Evolutionary conservation across 768 basidiomycete species (phyloP).

Genomic region (Tylopilus cervinicoccineus): DNA sequence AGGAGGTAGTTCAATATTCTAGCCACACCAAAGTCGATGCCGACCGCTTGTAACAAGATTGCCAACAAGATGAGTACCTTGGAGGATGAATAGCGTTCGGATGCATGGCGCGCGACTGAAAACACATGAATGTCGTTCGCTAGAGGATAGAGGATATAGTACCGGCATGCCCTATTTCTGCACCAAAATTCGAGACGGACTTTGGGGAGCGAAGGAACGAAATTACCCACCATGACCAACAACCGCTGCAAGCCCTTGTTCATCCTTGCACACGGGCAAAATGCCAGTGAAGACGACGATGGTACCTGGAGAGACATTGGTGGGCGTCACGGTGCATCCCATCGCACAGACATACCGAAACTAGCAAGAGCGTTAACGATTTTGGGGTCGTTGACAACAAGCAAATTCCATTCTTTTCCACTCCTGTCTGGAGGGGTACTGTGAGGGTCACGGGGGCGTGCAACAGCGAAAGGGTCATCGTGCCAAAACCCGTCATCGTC

Average conservation of each 20-base stretch:
- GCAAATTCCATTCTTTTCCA: conserved; percentile 56
- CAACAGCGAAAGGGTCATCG: conserved; percentile 17
- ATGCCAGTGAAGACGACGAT: conserved; percentile 91
- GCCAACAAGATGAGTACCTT: conserved; percentile 41
- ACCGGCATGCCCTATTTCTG: conserved; percentile 83
- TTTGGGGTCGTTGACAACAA: conserved; percentile 71
- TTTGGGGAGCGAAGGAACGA: background rate
- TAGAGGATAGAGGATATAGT: conserved; percentile 9
- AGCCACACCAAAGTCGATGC: conserved; percentile 54
- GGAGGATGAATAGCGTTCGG: conserved; percentile 42
- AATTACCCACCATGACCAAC: conserved; percentile 66
- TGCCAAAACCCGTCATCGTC: conserved; percentile 21
- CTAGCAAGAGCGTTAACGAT: conserved; percentile 75
- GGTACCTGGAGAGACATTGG: conserved; percentile 40
- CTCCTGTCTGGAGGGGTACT: conserved; percentile 16
- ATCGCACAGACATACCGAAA: conserved; percentile 44
- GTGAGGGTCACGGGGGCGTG: background rate
- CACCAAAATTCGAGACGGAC: conserved; percentile 1
- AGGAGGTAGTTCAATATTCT: conserved; percentile 45
- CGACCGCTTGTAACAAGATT: conserved; percentile 42
- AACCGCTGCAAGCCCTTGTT: conserved; percentile 80
- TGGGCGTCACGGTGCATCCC: background rate
- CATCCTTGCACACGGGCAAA: conserved; percentile 69
- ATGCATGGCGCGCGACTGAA: conserved; percentile 54
- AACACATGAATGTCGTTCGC: conserved; percentile 8